A percentile compares a stretch with the other conserved stretches of the same genome.
These are phyloP conservation scores for Amanita subjunquillea DNA, from an alignment of 768 basidiomycete species.

Conservation along the genomic window DNA sequence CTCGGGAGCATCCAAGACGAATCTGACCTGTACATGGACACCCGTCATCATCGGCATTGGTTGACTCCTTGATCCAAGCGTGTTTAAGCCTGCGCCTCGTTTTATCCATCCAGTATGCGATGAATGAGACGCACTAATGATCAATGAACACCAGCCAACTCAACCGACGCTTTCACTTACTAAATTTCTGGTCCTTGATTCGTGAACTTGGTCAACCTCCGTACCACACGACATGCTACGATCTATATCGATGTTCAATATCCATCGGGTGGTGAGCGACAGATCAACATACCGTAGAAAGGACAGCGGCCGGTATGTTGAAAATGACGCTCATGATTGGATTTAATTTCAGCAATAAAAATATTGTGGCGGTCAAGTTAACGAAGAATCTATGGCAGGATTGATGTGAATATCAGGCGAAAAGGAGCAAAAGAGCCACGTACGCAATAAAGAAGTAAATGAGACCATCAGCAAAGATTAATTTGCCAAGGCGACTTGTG, in stretches of 20 bases:
- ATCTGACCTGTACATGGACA: constrained; percentile 36
- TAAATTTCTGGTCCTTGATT: constrained; percentile 32
- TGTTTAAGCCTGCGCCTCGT: constrained; percentile 12
- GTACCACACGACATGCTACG: constrained; percentile 49
- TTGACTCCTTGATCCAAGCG: constrained; percentile 13
- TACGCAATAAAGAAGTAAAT: constrained; percentile 72
- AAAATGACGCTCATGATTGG: constrained; percentile 57
- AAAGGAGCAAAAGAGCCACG: constrained; percentile 13
- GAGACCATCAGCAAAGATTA: constrained; percentile 66
- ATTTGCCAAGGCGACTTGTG: constrained; percentile 38
- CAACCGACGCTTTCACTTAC: constrained; percentile 19
- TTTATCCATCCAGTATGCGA: constrained; percentile 3
- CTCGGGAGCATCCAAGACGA: background rate
- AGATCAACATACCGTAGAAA: constrained; percentile 27
- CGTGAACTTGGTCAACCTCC: constrained; percentile 44
- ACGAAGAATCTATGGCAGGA: constrained; percentile 28
- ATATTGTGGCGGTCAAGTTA: constrained; percentile 38
- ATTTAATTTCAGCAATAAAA: constrained; percentile 60
- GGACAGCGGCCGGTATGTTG: constrained; percentile 53
- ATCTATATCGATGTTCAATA: constrained; percentile 24
- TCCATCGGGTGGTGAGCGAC: background rate
- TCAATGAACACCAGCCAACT: background rate
- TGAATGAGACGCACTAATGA: constrained; percentile 13
- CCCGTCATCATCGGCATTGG: constrained; percentile 14
- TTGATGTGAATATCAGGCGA: background rate